Conservation (phyloP, 495 filamentous ascomycete species). For the Penicillium diatomitis region DNA sequence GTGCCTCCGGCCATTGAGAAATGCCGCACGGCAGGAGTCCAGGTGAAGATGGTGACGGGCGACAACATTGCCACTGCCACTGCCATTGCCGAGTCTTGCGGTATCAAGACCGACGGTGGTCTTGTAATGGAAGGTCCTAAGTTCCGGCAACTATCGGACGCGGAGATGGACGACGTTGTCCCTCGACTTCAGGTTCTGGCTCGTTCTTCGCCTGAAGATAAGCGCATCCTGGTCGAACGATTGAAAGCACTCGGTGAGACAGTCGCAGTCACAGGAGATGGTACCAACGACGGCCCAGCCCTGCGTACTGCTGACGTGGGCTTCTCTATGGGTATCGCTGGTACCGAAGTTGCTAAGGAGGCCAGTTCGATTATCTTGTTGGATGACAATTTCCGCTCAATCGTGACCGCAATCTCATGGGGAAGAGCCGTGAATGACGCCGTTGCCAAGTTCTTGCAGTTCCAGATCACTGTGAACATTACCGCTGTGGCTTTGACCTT, state of each 20-base stretch:
- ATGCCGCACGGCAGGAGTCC: slow-evolving; percentile 69
- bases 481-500: slow-evolving; percentile 80
- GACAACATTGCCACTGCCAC: slow-evolving; percentile 76
- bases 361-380: slow-evolving; percentile 86
- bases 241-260: slow-evolving; percentile 68
- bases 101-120: slow-evolving; percentile 66
- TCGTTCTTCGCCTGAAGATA: slow-evolving; percentile 81
- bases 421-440: slow-evolving; percentile 86
- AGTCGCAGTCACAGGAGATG: slow-evolving; percentile 84
- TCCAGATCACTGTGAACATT: slow-evolving; percentile 88
- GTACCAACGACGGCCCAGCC: slow-evolving; percentile 84
- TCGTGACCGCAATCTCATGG: slow-evolving; percentile 85
- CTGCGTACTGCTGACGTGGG: slow-evolving; percentile 80
- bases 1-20: slow-evolving; percentile 65
- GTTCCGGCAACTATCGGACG: slow-evolving; percentile 67
- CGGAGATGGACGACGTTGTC: slow-evolving; percentile 61
- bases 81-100: slow-evolving; percentile 76
- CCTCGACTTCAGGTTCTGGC: slow-evolving; percentile 75
- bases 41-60: slow-evolving; percentile 84
- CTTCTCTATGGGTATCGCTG: slow-evolving; percentile 88
- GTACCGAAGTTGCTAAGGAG: slow-evolving; percentile 90
- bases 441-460: slow-evolving; percentile 84
- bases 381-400: slow-evolving; percentile 85
- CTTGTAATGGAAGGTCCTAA: slow-evolving; percentile 75
- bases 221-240: slow-evolving; percentile 66